These are phyloP conservation scores for Entomortierella lignicola DNA, from an alignment of 192 early-diverging fungal genomes.

Conservation along the genomic window DNA sequence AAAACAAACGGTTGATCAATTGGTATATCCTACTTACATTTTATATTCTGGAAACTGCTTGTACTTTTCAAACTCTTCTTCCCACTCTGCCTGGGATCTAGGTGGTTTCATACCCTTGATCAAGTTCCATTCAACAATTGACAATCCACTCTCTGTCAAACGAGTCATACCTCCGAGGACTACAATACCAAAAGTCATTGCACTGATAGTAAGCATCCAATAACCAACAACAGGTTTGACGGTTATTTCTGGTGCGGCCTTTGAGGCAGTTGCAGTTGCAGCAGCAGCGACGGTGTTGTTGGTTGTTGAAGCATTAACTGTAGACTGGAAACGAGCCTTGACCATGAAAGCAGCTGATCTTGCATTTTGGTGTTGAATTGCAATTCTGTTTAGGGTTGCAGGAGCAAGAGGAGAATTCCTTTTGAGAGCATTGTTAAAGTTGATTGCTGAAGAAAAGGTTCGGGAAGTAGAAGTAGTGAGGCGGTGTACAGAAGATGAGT, in stretches of 20 bases:
- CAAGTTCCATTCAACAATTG: conserved; percentile 97
- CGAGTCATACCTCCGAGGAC: conserved; percentile 95
- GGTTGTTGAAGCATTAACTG: conserved; percentile 6
- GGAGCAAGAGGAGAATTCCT: not conserved
- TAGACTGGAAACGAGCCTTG: conserved; percentile 51
- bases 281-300: not conserved
- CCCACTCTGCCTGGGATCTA: conserved; percentile 86
- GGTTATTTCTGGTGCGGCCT: conserved; percentile 12
- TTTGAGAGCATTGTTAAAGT: not conserved
- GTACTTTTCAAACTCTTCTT: conserved; percentile 97
- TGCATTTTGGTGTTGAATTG: conserved; percentile 1
- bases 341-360: conserved; percentile 21
- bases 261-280: conserved; percentile 2
- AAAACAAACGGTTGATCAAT: too few relatives aligned
- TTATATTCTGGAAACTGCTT: conserved; percentile 98
- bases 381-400: not conserved
- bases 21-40: too few relatives aligned
- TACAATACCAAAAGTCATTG: conserved; percentile 92
- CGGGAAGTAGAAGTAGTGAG: conserved; percentile 2
- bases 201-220: conserved; percentile 91
- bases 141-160: conserved; percentile 96
- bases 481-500: conserved; percentile 13
- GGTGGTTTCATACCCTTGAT: conserved; percentile 96
- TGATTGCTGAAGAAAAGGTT: conserved; percentile 15
- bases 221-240: conserved; percentile 82